phyloP scores from a whole-genome alignment of 345 rosid species.

The Eucalyptus sp. region DNA sequence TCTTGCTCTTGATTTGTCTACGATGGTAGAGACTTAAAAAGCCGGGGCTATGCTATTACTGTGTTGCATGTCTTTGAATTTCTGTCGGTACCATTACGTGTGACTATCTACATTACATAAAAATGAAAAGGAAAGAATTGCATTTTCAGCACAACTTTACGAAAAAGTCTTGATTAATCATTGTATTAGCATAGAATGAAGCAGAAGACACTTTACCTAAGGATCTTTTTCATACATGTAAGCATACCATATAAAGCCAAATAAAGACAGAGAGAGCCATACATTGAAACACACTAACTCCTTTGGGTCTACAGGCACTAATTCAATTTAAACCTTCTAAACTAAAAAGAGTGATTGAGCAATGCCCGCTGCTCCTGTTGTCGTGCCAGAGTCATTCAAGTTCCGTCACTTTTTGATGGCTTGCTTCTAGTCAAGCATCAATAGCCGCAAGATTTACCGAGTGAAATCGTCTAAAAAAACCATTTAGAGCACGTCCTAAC shows the following conservation, averaged over 20 bases:
- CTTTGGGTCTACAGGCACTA: neutral
- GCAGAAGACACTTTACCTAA: neutral
- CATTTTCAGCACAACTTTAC: neutral
- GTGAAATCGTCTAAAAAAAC: neutral
- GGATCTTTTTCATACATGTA: neutral
- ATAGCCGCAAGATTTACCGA: neutral
- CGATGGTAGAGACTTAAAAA: neutral
- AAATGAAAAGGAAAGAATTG: neutral
- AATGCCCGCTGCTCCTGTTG: neutral
- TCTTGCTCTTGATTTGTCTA: neutral
- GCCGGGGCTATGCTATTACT: neutral
- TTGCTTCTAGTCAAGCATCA: neutral
- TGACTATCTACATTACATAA: neutral
- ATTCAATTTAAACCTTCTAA: neutral
- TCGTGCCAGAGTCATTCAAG: neutral
- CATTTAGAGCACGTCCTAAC: neutral
- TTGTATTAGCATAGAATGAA: neutral
- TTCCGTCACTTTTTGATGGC: neutral
- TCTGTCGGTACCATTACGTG: neutral
- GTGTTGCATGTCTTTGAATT: neutral
- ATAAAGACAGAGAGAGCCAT: neutral
- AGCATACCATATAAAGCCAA: neutral
- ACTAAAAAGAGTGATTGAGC: neutral
- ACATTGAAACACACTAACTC: neutral
- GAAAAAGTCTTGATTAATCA: neutral